phyloP scores from a whole-genome alignment of 805 yeast species.

The Wickerhamiella lipophila region DNA sequence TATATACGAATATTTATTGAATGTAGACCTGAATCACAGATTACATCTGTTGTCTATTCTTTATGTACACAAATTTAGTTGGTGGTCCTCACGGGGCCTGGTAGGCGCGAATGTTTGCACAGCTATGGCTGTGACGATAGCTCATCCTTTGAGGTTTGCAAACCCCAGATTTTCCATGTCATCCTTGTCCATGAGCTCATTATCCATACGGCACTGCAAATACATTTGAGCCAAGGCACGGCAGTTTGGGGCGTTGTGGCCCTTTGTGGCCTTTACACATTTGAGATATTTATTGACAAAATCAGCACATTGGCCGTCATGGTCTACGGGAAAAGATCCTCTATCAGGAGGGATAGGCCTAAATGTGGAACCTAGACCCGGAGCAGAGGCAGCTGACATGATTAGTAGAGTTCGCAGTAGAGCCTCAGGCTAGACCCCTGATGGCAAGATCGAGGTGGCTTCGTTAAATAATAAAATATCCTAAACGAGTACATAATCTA shows the following conservation, averaged over 20 bases:
- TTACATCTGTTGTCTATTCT: too few species aligned
- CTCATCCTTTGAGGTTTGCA: slow-evolving; percentile 7
- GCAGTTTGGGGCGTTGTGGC: slow-evolving; percentile 86
- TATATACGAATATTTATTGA: too few species aligned
- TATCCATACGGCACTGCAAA: slow-evolving; percentile 78
- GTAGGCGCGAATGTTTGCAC: background rate
- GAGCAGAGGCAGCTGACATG: slow-evolving; percentile 27
- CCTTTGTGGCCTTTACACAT: slow-evolving; percentile 65
- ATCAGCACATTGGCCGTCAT: slow-evolving; percentile 64
- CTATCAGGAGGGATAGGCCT: slow-evolving; percentile 87
- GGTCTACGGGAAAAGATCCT: slow-evolving; percentile 94
- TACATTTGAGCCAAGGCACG: slow-evolving; percentile 70
- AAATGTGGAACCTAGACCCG: slow-evolving; percentile 23
- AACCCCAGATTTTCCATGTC: slow-evolving; percentile 49
- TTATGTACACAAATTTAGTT: background rate
- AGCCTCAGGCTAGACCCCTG: too few species aligned
- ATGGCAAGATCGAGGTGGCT: too few species aligned
- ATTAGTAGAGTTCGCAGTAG: too few species aligned
- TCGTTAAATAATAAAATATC: background rate
- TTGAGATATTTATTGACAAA: slow-evolving; percentile 63
- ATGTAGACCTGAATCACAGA: too few species aligned
- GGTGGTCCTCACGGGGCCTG: too few species aligned
- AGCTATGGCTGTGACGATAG: background rate
- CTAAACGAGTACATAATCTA: too few species aligned
- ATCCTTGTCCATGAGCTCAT: slow-evolving; percentile 48